Conservation (phyloP, 2,329 filamentous ascomycete genomes). For the Orbilia brochopaga region DNA sequence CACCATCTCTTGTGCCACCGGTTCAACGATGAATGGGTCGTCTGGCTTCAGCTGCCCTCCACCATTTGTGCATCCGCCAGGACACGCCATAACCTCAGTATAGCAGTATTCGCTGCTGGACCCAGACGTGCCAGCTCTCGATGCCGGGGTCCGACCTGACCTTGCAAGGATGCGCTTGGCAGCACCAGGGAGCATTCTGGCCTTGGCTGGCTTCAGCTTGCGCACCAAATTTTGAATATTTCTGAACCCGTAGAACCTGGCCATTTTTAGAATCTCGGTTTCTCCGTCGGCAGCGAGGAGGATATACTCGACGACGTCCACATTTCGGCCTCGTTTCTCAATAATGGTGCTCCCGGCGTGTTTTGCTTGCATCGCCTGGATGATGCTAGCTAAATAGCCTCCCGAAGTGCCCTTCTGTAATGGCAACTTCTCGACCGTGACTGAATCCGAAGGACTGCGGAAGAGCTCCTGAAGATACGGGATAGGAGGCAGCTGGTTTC, state of each 20-base stretch:
- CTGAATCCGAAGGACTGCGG: background rate
- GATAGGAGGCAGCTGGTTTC: slow-evolving; percentile 23
- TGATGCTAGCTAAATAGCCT: slow-evolving; percentile 84
- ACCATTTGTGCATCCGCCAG: slow-evolving; percentile 97
- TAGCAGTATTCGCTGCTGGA: slow-evolving; percentile 41
- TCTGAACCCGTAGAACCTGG: slow-evolving; percentile 94
- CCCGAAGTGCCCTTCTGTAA: slow-evolving; percentile 76
- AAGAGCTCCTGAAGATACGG: slow-evolving; percentile 24
- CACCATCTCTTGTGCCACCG: slow-evolving; percentile 52
- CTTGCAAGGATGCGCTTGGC: slow-evolving; percentile 60
- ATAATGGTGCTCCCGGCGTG: slow-evolving; percentile 75
- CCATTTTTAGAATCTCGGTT: slow-evolving; percentile 67
- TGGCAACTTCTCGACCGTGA: background rate
- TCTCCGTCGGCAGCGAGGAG: slow-evolving; percentile 36
- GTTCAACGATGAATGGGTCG: slow-evolving; percentile 67
- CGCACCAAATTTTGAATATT: slow-evolving; percentile 98
- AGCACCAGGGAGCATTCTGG: slow-evolving; percentile 72
- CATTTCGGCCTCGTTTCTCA: slow-evolving; percentile 78
- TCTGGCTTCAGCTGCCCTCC: slow-evolving; percentile 93
- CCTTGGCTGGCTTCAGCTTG: slow-evolving; percentile 79
- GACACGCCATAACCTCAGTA: slow-evolving; percentile 93
- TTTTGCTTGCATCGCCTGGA: slow-evolving; percentile 73
- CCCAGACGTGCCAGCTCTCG: slow-evolving; percentile 56
- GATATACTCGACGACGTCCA: slow-evolving; percentile 83
- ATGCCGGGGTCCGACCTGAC: slow-evolving; percentile 56